Conservation (phyloP, 2,329 filamentous ascomycete genomes). For the Xylariales sp. region DNA sequence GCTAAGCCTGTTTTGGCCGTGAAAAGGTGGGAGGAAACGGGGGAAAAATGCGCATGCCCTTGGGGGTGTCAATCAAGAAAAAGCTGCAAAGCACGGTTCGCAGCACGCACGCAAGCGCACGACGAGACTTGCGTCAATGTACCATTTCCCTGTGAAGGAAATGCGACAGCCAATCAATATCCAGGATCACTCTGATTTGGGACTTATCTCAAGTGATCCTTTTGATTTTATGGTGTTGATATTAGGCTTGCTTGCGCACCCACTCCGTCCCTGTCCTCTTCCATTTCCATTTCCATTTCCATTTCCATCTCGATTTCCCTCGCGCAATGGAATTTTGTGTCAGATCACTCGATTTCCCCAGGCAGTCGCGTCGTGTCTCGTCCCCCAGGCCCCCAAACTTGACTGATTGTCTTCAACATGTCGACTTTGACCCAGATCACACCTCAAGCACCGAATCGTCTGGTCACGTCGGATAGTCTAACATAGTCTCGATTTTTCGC, state of each 20-base stretch:
- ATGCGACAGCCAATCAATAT: slow-evolving; percentile 3
- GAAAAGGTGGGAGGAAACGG: background rate
- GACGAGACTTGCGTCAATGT: background rate
- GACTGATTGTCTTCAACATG: background rate
- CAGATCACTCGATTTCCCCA: slow-evolving; percentile 4
- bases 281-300: background rate
- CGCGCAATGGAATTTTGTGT: background rate
- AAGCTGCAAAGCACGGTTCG: background rate
- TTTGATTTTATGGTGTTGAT: slow-evolving; percentile 1
- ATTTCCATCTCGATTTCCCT: background rate
- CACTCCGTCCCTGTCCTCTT: background rate
- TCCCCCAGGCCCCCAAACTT: background rate
- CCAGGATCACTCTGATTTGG: background rate
- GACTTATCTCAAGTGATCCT: slow-evolving; percentile 1
- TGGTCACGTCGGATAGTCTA: background rate
- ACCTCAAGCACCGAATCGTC: background rate
- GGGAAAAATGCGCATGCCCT: background rate
- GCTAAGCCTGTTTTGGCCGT: slow-evolving; percentile 4
- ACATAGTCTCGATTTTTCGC: background rate
- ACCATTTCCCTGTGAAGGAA: too few relatives aligned
- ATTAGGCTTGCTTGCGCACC: slow-evolving; percentile 7
- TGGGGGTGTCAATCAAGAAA: background rate
- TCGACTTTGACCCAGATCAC: slow-evolving; percentile 1
- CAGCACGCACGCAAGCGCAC: background rate
- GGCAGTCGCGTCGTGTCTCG: background rate